Evolutionary conservation across 2,329 filamentous ascomycete species (phyloP).

Genomic region (Colletotrichum sp.): DNA sequence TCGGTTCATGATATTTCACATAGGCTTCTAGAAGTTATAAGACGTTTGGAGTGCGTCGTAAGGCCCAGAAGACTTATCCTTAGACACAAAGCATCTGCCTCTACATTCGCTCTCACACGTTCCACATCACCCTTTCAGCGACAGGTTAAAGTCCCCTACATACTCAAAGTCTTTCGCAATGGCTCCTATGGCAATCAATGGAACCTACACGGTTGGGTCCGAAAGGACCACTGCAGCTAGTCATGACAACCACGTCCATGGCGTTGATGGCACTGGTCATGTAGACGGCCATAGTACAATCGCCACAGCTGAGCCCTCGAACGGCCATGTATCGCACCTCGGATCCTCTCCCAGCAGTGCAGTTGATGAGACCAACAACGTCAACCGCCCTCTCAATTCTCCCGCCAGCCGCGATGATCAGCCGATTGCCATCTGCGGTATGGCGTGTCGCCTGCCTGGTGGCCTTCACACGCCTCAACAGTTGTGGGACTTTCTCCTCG

Average conservation of each 20-base stretch:
- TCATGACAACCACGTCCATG: background rate
- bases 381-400: background rate
- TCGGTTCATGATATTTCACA: background rate
- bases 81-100: background rate
- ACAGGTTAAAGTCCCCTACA: background rate
- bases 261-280: background rate
- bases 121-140: background rate
- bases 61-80: background rate
- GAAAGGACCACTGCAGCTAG: background rate
- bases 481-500: conserved; percentile 36
- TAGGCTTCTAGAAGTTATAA: background rate
- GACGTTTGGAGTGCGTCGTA: background rate
- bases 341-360: background rate
- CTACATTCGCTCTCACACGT: background rate
- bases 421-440: conserved; percentile 51
- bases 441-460: conserved; percentile 46
- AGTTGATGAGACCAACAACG: background rate
- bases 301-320: background rate
- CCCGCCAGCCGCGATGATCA: background rate
- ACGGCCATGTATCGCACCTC: background rate
- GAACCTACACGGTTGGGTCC: background rate
- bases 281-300: background rate
- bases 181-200: background rate
- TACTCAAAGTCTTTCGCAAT: background rate
- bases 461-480: conserved; percentile 32